These are phyloP conservation scores for Sordariomycetes sp. DNA, from an alignment of 2,329 filamentous ascomycete species.

Conservation along the genomic window DNA sequence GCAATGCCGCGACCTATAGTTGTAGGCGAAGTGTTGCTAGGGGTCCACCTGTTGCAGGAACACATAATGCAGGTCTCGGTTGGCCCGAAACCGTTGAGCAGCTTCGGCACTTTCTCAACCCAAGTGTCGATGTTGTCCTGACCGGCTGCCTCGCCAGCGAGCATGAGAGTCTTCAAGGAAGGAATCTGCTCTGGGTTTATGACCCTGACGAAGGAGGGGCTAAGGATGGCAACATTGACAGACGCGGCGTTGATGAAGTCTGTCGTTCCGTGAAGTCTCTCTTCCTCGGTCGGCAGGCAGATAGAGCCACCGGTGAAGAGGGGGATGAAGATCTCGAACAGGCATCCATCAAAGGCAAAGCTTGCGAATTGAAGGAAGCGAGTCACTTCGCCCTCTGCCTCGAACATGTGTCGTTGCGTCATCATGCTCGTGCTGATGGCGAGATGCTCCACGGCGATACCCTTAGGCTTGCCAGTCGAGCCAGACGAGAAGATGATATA, in stretches of 20 bases:
- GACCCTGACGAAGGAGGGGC: conserved; percentile 9
- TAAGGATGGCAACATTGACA: conserved; percentile 6
- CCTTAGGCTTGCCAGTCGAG: conserved; percentile 5
- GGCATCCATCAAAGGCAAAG: conserved; percentile 6
- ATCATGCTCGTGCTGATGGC: not conserved
- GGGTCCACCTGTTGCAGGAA: not conserved
- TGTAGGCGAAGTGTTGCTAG: not conserved
- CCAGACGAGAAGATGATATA: conserved; percentile 4
- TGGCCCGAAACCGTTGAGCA: conserved; percentile 11
- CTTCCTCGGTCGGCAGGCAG: conserved; percentile 5
- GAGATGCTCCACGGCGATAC: not conserved
- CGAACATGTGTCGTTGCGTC: too few relatives aligned
- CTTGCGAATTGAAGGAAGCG: conserved; percentile 7
- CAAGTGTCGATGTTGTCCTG: conserved; percentile 6
- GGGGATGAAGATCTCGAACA: conserved; percentile 6
- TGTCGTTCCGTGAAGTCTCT: conserved; percentile 3
- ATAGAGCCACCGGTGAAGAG: conserved; percentile 5
- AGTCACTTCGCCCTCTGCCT: too few relatives aligned
- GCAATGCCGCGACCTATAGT: conserved; percentile 7
- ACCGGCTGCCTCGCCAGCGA: conserved; percentile 7
- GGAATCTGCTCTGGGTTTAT: conserved; percentile 8
- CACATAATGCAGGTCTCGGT: conserved; percentile 9
- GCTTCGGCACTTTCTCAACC: conserved; percentile 7
- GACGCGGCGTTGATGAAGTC: conserved; percentile 1
- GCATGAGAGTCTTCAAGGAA: conserved; percentile 5